A percentile compares a stretch with the other conserved stretches of the same genome.
Conservation (phyloP, 768 basidiomycete genomes). For the Mycena vitilis region DNA sequence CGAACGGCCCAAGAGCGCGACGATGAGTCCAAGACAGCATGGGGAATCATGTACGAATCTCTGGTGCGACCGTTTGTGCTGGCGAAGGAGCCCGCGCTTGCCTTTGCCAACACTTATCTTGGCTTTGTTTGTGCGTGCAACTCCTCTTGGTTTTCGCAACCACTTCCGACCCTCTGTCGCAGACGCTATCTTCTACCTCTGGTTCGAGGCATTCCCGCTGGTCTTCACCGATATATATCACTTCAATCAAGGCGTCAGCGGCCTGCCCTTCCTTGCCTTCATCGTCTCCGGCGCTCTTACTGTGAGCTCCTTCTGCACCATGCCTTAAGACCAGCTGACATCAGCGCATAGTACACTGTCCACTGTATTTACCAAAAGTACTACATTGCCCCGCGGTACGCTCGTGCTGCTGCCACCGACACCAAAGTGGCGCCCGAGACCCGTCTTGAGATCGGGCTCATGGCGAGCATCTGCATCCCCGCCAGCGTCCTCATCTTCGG, state of each 20-base stretch:
- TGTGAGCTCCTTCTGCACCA: too few species aligned
- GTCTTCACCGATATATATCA: neutral
- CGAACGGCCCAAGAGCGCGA: slow-evolving; percentile 41
- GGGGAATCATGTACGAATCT: slow-evolving; percentile 37
- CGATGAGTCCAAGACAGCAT: slow-evolving; percentile 27
- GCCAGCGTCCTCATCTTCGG: slow-evolving; percentile 12
- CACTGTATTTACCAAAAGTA: slow-evolving; percentile 38
- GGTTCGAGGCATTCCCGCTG: neutral
- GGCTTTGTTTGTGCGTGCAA: slow-evolving; percentile 37
- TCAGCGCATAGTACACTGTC: too few species aligned
- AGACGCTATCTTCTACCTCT: slow-evolving; percentile 38
- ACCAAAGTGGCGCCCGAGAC: slow-evolving; percentile 40
- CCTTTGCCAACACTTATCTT: slow-evolving; percentile 44
- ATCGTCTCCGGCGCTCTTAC: neutral
- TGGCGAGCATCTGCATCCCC: slow-evolving; percentile 15
- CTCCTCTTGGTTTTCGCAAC: too few species aligned
- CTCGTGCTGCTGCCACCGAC: slow-evolving; percentile 1
- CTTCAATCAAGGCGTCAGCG: neutral
- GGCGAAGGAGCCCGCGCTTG: slow-evolving; percentile 44
- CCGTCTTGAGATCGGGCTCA: slow-evolving; percentile 45
- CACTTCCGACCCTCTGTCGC: too few species aligned
- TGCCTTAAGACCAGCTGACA: too few species aligned
- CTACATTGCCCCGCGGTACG: too few species aligned
- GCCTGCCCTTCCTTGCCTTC: neutral
- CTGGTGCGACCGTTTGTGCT: slow-evolving; percentile 46